These are phyloP conservation scores for Agapanthus africanus DNA, from an alignment of 106 monocot species.

Conservation along the genomic window DNA sequence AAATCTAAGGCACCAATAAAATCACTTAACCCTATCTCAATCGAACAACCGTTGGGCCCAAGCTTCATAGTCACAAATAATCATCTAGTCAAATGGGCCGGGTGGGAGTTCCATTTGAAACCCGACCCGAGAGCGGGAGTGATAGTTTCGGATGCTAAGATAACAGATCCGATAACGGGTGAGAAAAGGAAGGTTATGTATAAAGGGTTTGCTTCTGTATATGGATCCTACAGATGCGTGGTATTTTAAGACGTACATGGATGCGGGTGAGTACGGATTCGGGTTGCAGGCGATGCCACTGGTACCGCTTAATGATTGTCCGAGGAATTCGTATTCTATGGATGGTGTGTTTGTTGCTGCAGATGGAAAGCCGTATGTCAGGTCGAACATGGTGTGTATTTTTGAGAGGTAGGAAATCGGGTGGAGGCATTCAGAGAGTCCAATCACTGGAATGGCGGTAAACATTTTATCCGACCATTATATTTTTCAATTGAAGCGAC, in stretches of 20 bases:
- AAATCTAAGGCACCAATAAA: not conserved
- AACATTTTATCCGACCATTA: too few relatives aligned
- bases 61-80: conserved; percentile 51
- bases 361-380: conserved; percentile 67
- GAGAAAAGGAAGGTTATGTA: conserved; percentile 56
- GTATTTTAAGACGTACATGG: conserved; percentile 99
- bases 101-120: conserved; percentile 86
- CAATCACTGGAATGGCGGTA: conserved; percentile 75
- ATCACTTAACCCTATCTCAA: conserved; percentile 47
- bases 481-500: too few relatives aligned
- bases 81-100: conserved; percentile 61
- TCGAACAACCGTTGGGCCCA: conserved; percentile 81
- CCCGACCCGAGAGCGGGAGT: conserved; percentile 74
- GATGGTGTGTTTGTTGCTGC: conserved; percentile 70
- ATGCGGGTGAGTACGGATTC: conserved; percentile 94
- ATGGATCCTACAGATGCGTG: conserved; percentile 94
- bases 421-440: conserved; percentile 89
- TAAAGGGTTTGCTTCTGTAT: conserved; percentile 73
- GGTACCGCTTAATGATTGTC: conserved; percentile 88
- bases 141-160: conserved; percentile 40
- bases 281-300: conserved; percentile 85
- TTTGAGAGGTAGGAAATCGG: conserved; percentile 83
- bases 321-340: conserved; percentile 68
- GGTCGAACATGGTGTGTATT: conserved; percentile 69
- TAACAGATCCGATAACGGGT: conserved; percentile 50